These are phyloP conservation scores for Inga laurina DNA, from an alignment of 306 rosid species.

Conservation along the genomic window DNA sequence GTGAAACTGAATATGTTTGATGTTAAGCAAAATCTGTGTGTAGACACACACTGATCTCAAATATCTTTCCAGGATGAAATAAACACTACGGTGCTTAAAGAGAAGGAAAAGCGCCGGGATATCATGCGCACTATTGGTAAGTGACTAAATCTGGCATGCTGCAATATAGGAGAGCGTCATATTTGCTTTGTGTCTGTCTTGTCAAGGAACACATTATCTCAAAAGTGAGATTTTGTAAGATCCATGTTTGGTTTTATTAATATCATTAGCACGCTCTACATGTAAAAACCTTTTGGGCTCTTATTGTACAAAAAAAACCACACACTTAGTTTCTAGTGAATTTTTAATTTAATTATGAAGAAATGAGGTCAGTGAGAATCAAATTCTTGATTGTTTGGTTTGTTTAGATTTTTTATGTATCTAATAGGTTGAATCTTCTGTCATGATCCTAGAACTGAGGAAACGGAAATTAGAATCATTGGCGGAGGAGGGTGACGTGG, in stretches of 20 bases:
- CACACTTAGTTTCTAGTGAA: neutral
- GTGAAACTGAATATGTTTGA: slow-evolving; percentile 8
- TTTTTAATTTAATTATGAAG: neutral
- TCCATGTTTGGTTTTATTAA: neutral
- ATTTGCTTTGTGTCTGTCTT: neutral
- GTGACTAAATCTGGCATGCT: slow-evolving; percentile 30
- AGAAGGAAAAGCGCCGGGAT: slow-evolving; percentile 51
- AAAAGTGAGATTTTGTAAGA: neutral
- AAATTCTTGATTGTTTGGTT: neutral
- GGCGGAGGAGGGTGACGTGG: slow-evolving; percentile 62
- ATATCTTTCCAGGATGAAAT: slow-evolving; percentile 61
- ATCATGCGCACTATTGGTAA: slow-evolving; percentile 58
- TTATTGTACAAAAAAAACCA: neutral
- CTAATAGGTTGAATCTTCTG: slow-evolving; percentile 23
- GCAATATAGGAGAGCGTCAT: slow-evolving; percentile 11
- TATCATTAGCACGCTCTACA: neutral
- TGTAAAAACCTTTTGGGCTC: neutral
- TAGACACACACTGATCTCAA: slow-evolving; percentile 11
- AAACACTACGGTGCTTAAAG: slow-evolving; percentile 39
- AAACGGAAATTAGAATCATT: slow-evolving; percentile 51
- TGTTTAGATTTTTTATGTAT: neutral
- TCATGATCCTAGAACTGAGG: slow-evolving; percentile 63
- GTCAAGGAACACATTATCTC: neutral
- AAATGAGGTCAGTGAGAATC: neutral
- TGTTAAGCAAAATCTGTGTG: slow-evolving; percentile 12